These are phyloP conservation scores for Trichoderma breve DNA, from an alignment of 2,329 filamentous ascomycete species.

Conservation along the genomic window DNA sequence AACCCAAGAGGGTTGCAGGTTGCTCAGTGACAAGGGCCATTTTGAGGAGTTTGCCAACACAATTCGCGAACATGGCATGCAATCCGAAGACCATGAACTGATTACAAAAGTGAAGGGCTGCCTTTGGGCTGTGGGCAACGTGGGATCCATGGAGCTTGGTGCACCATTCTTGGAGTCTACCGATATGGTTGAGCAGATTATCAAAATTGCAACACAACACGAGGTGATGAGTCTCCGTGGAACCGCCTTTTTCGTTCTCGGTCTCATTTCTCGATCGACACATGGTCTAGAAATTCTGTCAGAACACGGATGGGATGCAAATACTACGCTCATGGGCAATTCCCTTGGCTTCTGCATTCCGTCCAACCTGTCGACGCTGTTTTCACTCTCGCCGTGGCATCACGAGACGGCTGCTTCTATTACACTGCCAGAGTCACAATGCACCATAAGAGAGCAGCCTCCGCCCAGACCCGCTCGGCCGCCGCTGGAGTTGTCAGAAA, in stretches of 20 bases:
- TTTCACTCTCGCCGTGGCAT: conserved; percentile 65
- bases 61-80: conserved; percentile 82
- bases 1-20: conserved; percentile 85
- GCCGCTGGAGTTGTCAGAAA: conserved; percentile 43
- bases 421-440: conserved; percentile 49
- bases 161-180: conserved; percentile 89
- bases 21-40: conserved; percentile 89
- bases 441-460: conserved; percentile 48
- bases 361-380: conserved; percentile 70
- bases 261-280: conserved; percentile 84
- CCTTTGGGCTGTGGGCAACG: conserved; percentile 96
- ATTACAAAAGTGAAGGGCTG: conserved; percentile 95
- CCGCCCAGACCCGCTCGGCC: conserved; percentile 42
- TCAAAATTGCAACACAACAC: conserved; percentile 82
- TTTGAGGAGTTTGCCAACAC: conserved; percentile 91
- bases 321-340: conserved; percentile 76
- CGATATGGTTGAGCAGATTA: conserved; percentile 83
- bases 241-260: conserved; percentile 94
- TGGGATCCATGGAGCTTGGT: conserved; percentile 96
- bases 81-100: conserved; percentile 78
- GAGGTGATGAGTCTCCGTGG: conserved; percentile 90
- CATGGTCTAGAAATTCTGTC: conserved; percentile 90
- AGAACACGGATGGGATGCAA: conserved; percentile 90
- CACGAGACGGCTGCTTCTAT: conserved; percentile 50
- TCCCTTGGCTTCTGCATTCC: conserved; percentile 89